These are phyloP conservation scores for Candida montana DNA, from an alignment of 805 yeast species.

Conservation along the genomic window DNA sequence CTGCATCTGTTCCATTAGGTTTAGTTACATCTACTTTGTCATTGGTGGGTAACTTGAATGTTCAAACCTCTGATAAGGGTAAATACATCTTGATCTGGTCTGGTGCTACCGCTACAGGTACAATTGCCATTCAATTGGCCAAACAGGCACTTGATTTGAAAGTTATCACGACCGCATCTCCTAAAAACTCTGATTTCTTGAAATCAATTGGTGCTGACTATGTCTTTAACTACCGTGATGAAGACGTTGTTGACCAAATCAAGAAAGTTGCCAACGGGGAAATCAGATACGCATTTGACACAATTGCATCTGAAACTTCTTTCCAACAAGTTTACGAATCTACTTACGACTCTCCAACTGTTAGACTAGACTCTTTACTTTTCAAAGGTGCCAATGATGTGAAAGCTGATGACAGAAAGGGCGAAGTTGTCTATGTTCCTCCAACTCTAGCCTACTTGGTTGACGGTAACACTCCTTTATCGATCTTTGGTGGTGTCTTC, in stretches of 20 bases:
- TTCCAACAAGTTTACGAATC: slow-evolving; percentile 30
- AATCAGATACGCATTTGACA: slow-evolving; percentile 30
- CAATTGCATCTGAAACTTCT: slow-evolving; percentile 28
- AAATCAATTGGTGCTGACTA: slow-evolving; percentile 45
- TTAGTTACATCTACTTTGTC: slow-evolving; percentile 36
- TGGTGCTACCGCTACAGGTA: slow-evolving; percentile 66
- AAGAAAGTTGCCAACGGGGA: slow-evolving; percentile 26
- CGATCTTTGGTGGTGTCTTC: slow-evolving; percentile 27
- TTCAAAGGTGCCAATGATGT: slow-evolving; percentile 24
- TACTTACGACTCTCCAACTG: slow-evolving; percentile 29
- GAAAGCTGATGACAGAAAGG: slow-evolving; percentile 27
- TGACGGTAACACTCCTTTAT: slow-evolving; percentile 29
- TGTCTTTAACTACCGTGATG: slow-evolving; percentile 45
- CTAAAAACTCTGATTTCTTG: slow-evolving; percentile 37
- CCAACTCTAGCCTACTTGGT: slow-evolving; percentile 35
- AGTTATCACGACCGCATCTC: slow-evolving; percentile 47
- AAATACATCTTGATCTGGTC: slow-evolving; percentile 52
- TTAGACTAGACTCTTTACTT: slow-evolving; percentile 32
- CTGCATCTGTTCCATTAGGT: slow-evolving; percentile 47
- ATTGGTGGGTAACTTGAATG: slow-evolving; percentile 44
- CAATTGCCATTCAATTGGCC: slow-evolving; percentile 53
- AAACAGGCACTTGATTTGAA: slow-evolving; percentile 36
- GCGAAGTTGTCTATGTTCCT: slow-evolving; percentile 29
- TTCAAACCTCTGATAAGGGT: slow-evolving; percentile 31
- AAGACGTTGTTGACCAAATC: slow-evolving; percentile 40